Conservation (phyloP, 108 stramenopile species). For the Cyclotella distinguenda region DNA sequence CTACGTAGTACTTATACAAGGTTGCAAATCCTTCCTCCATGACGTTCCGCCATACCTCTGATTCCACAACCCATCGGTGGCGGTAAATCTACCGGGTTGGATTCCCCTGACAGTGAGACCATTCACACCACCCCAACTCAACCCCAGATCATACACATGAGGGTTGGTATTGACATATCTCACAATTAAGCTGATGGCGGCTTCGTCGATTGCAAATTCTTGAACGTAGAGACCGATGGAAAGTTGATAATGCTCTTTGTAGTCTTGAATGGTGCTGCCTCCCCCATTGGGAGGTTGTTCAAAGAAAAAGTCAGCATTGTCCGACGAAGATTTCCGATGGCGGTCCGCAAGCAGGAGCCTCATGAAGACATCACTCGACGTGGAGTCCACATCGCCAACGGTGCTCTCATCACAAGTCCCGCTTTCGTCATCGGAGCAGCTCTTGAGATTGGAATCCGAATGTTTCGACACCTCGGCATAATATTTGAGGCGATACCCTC, state of each 20-base stretch:
- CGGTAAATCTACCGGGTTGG: constrained; percentile 74
- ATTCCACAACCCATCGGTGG: constrained; percentile 83
- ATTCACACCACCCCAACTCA: constrained; percentile 88
- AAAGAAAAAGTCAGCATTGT: constrained; percentile 25
- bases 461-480: constrained; percentile 41
- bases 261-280: constrained; percentile 67
- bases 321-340: constrained; percentile 19
- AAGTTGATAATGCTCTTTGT: constrained; percentile 68
- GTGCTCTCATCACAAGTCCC: constrained; percentile 47
- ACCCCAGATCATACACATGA: constrained; percentile 66
- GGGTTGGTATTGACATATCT: constrained; percentile 67
- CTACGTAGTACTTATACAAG: no score
- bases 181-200: constrained; percentile 63
- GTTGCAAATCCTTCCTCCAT: constrained; percentile 43
- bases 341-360: constrained; percentile 30
- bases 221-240: constrained; percentile 81
- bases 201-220: constrained; percentile 86
- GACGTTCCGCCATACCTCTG: constrained; percentile 51
- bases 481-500: constrained; percentile 60
- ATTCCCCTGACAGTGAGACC: constrained; percentile 80
- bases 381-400: constrained; percentile 33
- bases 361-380: constrained; percentile 37
- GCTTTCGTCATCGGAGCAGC: constrained; percentile 21
- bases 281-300: constrained; percentile 20
- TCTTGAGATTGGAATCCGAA: constrained; percentile 3